Evolutionary conservation across 2,329 filamentous ascomycete genomes (phyloP), one percentile per base, ranked within the genome.

Genomic region (Graphiopsis chlorocephala): DNA sequence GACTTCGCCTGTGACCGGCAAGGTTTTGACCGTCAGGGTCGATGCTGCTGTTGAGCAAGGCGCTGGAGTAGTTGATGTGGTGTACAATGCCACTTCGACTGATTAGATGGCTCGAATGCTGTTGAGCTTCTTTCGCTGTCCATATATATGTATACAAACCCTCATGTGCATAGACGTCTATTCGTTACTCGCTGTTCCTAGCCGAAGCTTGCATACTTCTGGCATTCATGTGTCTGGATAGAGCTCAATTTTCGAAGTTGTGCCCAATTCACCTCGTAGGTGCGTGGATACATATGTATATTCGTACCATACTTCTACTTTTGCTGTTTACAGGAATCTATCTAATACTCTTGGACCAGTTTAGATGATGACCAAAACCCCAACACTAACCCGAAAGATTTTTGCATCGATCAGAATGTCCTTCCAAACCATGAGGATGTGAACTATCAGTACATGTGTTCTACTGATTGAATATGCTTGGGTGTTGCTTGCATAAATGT

Each of bases 11-110:
- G 76, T 73, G 6, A 68, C 69, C 31, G 76, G 75, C 4, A 71
- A 70, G 33, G 76, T 78, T 65, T 72, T 77, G 45, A 73, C 76
- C 62, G 73, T 73, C 14, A 71, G 75, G 1, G 62, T 73, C 6
- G 76, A 78, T 58, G 76, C 76, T 10, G 74, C 72, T 31, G 72
- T 75, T 3, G 77, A 78, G 67, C 73, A 73, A 2, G 76, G 76
- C 14, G 72, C 69, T 20, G 72, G 72, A 60, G 75, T 75, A 3
- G 74, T 74, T 1, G 71, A 74, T 29, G 75, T 78, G 31, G 74
- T 75, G 4, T 78, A 78, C 53, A 78, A 78, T 58, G 73, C 71
- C 1, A 78, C 76, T 20, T 64, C 62, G 6, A 59, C 52, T 3
- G 38, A 63, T 8, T 63, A 57, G 61, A 38, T n/a, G n/a, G 38